Evolutionary conservation across 176 grass and related monocot genomes (phyloP).

Genomic region (Zoysia japonica): DNA sequence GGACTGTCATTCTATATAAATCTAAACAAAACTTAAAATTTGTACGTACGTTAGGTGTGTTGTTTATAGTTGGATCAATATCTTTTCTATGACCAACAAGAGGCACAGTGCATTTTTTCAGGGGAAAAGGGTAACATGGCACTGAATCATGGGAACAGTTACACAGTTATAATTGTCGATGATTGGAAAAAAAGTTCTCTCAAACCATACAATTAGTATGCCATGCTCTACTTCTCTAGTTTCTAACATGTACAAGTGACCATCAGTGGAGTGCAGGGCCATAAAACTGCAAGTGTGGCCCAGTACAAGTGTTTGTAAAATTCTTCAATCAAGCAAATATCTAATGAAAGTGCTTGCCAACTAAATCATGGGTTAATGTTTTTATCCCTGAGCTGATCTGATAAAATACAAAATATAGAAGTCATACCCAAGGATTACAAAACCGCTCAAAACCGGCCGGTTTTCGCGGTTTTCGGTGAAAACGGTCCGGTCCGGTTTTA

Average conservation of each 20-base stretch:
- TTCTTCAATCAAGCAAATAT: not conserved
- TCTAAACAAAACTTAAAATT: constrained; percentile 5
- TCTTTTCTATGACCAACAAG: not conserved
- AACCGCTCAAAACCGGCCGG: too few relatives aligned
- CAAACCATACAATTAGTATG: not conserved
- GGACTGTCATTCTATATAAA: constrained; percentile 4
- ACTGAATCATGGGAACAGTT: not conserved
- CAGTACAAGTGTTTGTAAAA: not conserved
- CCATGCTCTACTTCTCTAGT: not conserved
- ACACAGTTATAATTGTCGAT: not conserved
- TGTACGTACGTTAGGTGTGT: not conserved
- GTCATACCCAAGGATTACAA: not conserved
- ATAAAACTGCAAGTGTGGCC: not conserved
- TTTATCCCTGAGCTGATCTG: not conserved
- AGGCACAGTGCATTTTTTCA: not conserved
- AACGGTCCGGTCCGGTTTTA: too few relatives aligned
- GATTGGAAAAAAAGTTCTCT: not conserved
- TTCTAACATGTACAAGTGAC: not conserved
- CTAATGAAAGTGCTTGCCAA: not conserved
- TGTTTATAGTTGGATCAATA: constrained; percentile 4
- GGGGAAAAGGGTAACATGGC: not conserved
- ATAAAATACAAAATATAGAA: not conserved
- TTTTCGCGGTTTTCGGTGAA: too few relatives aligned
- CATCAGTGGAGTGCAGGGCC: not conserved
- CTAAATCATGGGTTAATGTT: not conserved